Conservation (phyloP, 129 eudicot species). For the Logfia minima region DNA sequence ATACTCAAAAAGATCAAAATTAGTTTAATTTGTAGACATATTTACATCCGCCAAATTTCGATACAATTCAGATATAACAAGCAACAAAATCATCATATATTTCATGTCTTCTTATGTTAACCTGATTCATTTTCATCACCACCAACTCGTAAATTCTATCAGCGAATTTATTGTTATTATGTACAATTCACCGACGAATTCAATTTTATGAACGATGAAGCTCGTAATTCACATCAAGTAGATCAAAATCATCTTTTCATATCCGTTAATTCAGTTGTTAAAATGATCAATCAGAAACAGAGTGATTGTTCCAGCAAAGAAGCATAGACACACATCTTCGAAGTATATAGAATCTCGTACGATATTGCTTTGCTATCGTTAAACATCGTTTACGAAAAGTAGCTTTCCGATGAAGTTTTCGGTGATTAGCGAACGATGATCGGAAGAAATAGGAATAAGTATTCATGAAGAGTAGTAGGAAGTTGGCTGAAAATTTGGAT, state of each 20-base stretch:
- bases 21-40: too few species aligned
- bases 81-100: background rate
- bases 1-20: background rate
- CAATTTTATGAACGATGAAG: background rate
- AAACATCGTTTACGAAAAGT: constrained; percentile 42
- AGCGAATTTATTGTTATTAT: background rate
- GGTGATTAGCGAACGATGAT: constrained; percentile 28
- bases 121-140: background rate
- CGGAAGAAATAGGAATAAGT: constrained; percentile 22
- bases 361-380: constrained; percentile 47
- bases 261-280: background rate
- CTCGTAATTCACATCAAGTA: constrained; percentile 10
- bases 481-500: constrained; percentile 7
- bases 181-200: background rate
- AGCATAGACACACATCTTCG: constrained; percentile 62
- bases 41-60: background rate
- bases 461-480: constrained; percentile 19
- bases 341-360: constrained; percentile 55
- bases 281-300: constrained; percentile 33
- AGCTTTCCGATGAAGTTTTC: constrained; percentile 35
- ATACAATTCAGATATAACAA: constrained; percentile 1
- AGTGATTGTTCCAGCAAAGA: constrained; percentile 52
- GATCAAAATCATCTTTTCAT: background rate
- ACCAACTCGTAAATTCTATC: background rate
- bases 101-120: background rate